Conservation (phyloP, 1,284 basidiomycete species). For the Malassezia pachydermatis region DNA sequence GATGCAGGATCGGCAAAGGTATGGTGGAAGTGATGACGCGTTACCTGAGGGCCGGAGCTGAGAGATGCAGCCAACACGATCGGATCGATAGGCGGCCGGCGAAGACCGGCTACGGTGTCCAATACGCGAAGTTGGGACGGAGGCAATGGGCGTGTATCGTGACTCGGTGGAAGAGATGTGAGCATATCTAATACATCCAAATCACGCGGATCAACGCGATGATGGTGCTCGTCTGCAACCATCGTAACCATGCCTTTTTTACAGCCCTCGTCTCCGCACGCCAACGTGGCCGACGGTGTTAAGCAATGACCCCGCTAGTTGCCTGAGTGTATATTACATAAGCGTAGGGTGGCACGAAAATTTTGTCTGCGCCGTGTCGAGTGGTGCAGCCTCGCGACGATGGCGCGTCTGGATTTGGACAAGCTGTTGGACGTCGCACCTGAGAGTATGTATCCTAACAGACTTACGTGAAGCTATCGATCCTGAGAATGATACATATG, state of each 20-base stretch:
- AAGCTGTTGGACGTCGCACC: conserved; percentile 14
- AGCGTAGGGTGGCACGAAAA: too few relatives aligned
- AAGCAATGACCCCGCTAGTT: too few relatives aligned
- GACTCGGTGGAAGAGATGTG: conserved; percentile 23
- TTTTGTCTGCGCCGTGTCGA: too few relatives aligned
- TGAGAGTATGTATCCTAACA: conserved; percentile 5
- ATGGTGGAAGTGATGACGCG: conserved; percentile 43
- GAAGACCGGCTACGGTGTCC: conserved; percentile 35
- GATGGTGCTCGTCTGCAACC: conserved; percentile 1
- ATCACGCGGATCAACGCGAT: conserved; percentile 1
- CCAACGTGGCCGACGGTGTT: too few relatives aligned
- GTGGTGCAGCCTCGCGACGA: too few relatives aligned
- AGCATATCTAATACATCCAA: conserved; percentile 31
- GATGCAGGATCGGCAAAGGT: conserved; percentile 19
- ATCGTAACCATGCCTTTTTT: too few relatives aligned
- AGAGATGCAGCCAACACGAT: conserved; percentile 41
- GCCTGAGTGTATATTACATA: too few relatives aligned
- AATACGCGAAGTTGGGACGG: conserved; percentile 19
- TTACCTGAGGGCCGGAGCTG: conserved; percentile 38
- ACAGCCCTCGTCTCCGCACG: too few relatives aligned
- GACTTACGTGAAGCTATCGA: conserved; percentile 11
- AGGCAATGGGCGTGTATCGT: conserved; percentile 13
- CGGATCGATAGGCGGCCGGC: conserved; percentile 42
- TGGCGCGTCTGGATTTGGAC: conserved; percentile 14
- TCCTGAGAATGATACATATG: conserved; percentile 13